Evolutionary conservation across 441 rosid species (phyloP).

Genomic region (Melastoma candidum): DNA sequence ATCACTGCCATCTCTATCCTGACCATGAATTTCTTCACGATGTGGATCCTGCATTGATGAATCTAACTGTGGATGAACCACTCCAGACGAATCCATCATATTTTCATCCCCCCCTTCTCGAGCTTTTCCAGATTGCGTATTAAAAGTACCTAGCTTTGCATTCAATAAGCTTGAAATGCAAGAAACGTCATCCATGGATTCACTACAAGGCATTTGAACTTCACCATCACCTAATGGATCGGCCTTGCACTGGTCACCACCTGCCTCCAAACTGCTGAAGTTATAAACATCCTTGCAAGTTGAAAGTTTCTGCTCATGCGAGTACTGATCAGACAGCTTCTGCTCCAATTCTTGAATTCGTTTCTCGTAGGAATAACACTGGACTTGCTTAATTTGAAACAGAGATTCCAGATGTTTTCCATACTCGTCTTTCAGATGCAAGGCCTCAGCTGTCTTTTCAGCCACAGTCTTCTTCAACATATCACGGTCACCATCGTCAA

Average conservation of each 20-base stretch:
- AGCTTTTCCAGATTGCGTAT: slow-evolving; percentile 57
- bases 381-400: slow-evolving; percentile 69
- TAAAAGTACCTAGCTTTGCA: slow-evolving; percentile 36
- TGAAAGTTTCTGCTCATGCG: slow-evolving; percentile 46
- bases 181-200: slow-evolving; percentile 97
- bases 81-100: slow-evolving; percentile 84
- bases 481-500: slow-evolving; percentile 58
- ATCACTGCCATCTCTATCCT: slow-evolving; percentile 55
- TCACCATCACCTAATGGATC: slow-evolving; percentile 35
- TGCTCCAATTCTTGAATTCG: slow-evolving; percentile 92
- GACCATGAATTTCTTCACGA: slow-evolving; percentile 38
- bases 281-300: slow-evolving; percentile 1
- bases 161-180: slow-evolving; percentile 63
- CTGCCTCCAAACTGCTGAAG: slow-evolving; percentile 24
- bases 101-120: slow-evolving; percentile 86
- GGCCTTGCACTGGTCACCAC: slow-evolving; percentile 34
- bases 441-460: slow-evolving; percentile 83
- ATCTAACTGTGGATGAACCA: slow-evolving; percentile 54
- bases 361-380: slow-evolving; percentile 78
- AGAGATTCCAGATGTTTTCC: slow-evolving; percentile 59
- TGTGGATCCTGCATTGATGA: slow-evolving; percentile 78
- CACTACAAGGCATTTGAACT: slow-evolving; percentile 39
- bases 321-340: slow-evolving; percentile 66
- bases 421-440: slow-evolving; percentile 76
- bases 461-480: slow-evolving; percentile 57